Base-by-base conservation (phyloP, 2,329 filamentous ascomycete genomes). In the Arthrobotrys megalospora region DNA sequence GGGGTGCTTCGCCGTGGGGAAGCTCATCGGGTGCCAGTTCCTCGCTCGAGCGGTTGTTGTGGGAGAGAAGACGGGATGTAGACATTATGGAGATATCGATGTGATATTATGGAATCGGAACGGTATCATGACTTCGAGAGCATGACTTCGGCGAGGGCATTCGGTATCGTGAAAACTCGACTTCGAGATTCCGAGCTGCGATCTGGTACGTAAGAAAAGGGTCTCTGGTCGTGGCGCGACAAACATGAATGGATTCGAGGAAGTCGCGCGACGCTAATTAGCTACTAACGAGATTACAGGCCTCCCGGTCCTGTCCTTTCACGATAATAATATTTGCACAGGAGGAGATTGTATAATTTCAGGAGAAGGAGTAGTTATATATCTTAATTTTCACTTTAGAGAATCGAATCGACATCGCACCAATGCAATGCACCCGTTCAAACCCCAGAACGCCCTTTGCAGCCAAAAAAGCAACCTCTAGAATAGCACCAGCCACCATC, bases 41-140 rank as follows among this genome's bases (percentile, higher is more conserved):
- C 36, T 78, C 75, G 52, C 67, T 72, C 32, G 52, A 63, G 16
- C 62, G 67, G 53, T 65, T 50, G 62, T 62, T 62, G 55, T 41
- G 16, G 28, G 67, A 72, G 48, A 78, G 62, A 48, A 78, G 75
- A n/a, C 75, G 75, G 38, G 75, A 70, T 52, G 75, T 72, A 14
- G 75, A 78, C 75, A 78, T 77, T 52, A 45, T 64, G 34, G 32
- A 48, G 55, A 21, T 66, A 48, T 64, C 43, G 60, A 47, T 47
- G 32, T 48, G 53, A 45, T 62, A 53, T 52, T 60, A 43, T 34
- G 60, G 60, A 48, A 52, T 70, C 32, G 41, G 55, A 58, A 43
- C 38, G 73, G 47, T 71, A 65, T 66, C 67, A 68, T 78, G 67
- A 62, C 67, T 78, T 70, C 75, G 71, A 72, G 67, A 65, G 16